Evolutionary conservation across 192 early-diverging fungal genomes (phyloP), one percentile per base, ranked within the genome.

Genomic region (Coemansia sp.): DNA sequence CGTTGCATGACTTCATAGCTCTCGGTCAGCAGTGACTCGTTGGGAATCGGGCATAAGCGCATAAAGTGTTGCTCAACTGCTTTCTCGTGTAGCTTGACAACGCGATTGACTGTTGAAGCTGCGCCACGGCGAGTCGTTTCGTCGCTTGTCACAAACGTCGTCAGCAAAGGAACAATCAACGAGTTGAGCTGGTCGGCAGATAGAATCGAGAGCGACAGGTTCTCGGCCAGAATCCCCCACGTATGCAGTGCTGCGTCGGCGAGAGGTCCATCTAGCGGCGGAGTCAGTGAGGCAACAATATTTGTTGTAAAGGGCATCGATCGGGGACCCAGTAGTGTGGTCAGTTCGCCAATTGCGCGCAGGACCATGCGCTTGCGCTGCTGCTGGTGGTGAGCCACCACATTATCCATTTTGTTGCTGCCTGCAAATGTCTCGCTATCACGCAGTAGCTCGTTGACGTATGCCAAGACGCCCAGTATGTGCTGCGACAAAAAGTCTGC

Each of bases 391-490:
- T 18, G 22, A 4, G 30, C 19, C 17, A 29, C 35, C 15, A 31
- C 35, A 17, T 31, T 29, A 10, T 25, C 45, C 27, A 47, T 31
- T 14, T 30, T 47, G 23, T 7, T 19, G 41, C 25, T 32, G 5
- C 53, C 7, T n/a, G 36, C 38, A 1, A 26, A 5, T 18, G 30
- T 32, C 18, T 60, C 58, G 1, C 51, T 34, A 41, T 72, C 61
- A 8, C 69, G 64, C 37, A 78, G 50, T 0, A 78, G 43, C 45
- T 78, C 69, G 52, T 78, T 78, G 48, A 78, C 59, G 40, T 78
- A 71, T 15, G 76, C 76, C 26, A 78, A 50, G 18, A 78, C 62
- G 2, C 76, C 69, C 7, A 78, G 56, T 9, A 78, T 59, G 30
- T 78, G 63, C 17, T 57, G 63, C 8, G 76, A 60, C 49, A 78